Percentiles rank a stretch among this genome's conserved stretches.
These are phyloP conservation scores for Lactifluus volemus DNA, from an alignment of 768 basidiomycete species.

Conservation along the genomic window DNA sequence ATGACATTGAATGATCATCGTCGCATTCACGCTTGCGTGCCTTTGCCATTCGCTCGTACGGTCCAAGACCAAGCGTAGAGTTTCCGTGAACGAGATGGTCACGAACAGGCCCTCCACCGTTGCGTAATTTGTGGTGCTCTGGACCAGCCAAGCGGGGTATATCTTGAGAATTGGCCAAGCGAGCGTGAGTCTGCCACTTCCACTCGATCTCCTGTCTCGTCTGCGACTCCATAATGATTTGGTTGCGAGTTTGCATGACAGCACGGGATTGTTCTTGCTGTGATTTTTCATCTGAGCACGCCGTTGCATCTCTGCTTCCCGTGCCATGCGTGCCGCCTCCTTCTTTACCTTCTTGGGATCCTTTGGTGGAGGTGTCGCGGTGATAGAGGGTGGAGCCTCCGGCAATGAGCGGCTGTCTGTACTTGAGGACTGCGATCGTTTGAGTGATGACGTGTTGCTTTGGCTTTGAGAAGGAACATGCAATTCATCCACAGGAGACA, in stretches of 20 bases:
- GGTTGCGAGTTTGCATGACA: conserved; percentile 84
- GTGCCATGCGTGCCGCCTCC: conserved; percentile 67
- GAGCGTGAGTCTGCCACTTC: conserved; percentile 36
- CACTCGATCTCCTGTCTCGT: conserved; percentile 53
- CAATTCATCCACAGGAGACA: conserved; percentile 69
- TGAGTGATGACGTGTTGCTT: conserved; percentile 55
- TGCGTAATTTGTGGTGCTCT: conserved; percentile 32
- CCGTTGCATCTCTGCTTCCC: conserved; percentile 78
- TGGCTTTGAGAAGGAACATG: conserved; percentile 37
- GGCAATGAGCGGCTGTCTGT: conserved; percentile 57
- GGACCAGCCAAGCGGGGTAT: conserved; percentile 11
- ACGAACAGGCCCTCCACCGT: conserved; percentile 56
- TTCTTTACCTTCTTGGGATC: conserved; percentile 75
- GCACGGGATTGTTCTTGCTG: conserved; percentile 85
- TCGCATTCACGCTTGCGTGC: conserved; percentile 77
- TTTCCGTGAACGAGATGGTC: conserved; percentile 25
- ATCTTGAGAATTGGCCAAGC: conserved; percentile 26
- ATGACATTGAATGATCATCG: conserved; percentile 88
- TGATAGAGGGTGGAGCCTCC: conserved; percentile 38
- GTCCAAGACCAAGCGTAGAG: conserved; percentile 24
- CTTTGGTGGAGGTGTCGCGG: conserved; percentile 31
- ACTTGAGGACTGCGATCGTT: conserved; percentile 71
- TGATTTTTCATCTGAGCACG: conserved; percentile 65
- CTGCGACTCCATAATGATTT: conserved; percentile 52
- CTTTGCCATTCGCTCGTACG: conserved; percentile 63